phyloP scores from a whole-genome alignment of 495 filamentous ascomycete species.

The Aspergillus sclerotioniger region DNA sequence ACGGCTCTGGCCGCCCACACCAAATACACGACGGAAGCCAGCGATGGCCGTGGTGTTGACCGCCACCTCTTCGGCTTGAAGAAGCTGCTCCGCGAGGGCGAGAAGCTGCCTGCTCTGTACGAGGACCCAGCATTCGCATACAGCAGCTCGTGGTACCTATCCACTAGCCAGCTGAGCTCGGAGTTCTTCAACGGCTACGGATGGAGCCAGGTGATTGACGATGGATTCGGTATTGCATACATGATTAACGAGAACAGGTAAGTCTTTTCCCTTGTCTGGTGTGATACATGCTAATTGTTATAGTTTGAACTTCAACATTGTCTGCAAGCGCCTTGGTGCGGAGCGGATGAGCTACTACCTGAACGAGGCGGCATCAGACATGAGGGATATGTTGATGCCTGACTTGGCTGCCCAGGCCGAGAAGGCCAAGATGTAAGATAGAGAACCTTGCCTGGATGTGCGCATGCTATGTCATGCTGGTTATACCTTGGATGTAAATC shows the following conservation, averaged over 20 bases:
- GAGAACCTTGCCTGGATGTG: no score
- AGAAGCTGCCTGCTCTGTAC: slow-evolving; percentile 79
- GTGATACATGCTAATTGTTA: slow-evolving; percentile 19
- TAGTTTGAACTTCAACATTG: slow-evolving; percentile 97
- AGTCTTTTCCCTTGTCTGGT: slow-evolving; percentile 5
- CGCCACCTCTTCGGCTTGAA: slow-evolving; percentile 96
- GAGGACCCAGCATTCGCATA: slow-evolving; percentile 84
- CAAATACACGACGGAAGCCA: slow-evolving; percentile 85
- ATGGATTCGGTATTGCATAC: slow-evolving; percentile 95
- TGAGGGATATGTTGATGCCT: slow-evolving; percentile 83
- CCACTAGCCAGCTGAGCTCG: slow-evolving; percentile 82
- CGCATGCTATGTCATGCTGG: no score
- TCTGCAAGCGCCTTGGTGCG: slow-evolving; percentile 86
- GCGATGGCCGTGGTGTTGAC: slow-evolving; percentile 91
- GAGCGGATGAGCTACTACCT: slow-evolving; percentile 94
- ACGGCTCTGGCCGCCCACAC: slow-evolving; percentile 79
- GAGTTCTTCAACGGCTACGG: slow-evolving; percentile 99
- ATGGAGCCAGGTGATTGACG: slow-evolving; percentile 98
- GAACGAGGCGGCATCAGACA: slow-evolving; percentile 87
- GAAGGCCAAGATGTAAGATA: slow-evolving; percentile 83
- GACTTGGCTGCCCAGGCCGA: slow-evolving; percentile 66
- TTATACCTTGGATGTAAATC: no score
- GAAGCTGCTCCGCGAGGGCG: slow-evolving; percentile 78
- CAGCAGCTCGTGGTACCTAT: slow-evolving; percentile 84
- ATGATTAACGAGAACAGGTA: slow-evolving; percentile 98